Conservation (phyloP, 2,329 filamentous ascomycete species). For the Dendryphion nanum region DNA sequence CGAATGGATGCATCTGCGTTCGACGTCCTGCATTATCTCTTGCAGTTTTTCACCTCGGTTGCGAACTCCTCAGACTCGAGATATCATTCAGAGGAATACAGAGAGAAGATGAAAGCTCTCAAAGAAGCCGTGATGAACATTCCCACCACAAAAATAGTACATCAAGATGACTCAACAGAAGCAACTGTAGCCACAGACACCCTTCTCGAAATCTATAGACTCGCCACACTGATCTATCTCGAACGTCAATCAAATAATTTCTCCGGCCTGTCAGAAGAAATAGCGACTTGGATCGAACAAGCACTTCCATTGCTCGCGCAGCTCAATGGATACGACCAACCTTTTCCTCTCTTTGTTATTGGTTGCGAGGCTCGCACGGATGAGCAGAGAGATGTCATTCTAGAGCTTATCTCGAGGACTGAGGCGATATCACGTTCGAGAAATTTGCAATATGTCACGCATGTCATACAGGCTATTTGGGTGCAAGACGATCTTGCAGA, state of each 20-base stretch:
- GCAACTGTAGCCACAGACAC: too few species aligned
- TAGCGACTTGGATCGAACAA: slow-evolving; percentile 5
- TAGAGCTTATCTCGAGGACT: slow-evolving; percentile 6
- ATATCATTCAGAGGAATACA: too few species aligned
- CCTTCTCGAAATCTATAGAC: slow-evolving; percentile 9
- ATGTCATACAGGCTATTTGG: slow-evolving; percentile 14
- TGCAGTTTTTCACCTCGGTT: too few species aligned
- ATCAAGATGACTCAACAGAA: too few species aligned
- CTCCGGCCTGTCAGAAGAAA: slow-evolving; percentile 6
- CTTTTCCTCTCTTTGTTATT: slow-evolving; percentile 27
- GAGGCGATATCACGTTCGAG: neutral
- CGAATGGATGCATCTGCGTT: too few species aligned
- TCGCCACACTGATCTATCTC: slow-evolving; percentile 15
- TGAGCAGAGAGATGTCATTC: slow-evolving; percentile 14
- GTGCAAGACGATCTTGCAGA: slow-evolving; percentile 13
- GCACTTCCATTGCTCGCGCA: slow-evolving; percentile 11
- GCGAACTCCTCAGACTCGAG: too few species aligned
- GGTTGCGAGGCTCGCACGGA: slow-evolving; percentile 28
- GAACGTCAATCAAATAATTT: slow-evolving; percentile 8
- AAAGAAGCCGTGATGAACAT: too few species aligned
- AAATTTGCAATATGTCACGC: slow-evolving; percentile 4
- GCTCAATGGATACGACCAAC: slow-evolving; percentile 19
- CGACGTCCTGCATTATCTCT: too few species aligned
- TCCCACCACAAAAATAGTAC: too few species aligned
- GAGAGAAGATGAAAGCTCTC: too few species aligned